Conservation (phyloP, 768 basidiomycete species). For the Candolleomyces aberdarensis region DNA sequence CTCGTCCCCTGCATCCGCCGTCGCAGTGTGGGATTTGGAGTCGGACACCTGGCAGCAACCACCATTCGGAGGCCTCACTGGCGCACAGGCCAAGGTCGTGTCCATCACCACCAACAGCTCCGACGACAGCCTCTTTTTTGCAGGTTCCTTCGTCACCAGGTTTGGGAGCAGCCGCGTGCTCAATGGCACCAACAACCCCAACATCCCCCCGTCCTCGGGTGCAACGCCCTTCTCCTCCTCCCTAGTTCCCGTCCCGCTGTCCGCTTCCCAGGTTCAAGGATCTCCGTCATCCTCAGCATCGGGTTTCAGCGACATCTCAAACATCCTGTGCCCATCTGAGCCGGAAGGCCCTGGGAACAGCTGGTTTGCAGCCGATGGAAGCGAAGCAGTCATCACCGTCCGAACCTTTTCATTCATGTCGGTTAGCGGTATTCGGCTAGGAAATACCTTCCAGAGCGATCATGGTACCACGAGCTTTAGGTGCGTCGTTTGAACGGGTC, state of each 20-base stretch:
- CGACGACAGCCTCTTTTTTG: conserved; percentile 74
- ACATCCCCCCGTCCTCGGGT: conserved; percentile 76
- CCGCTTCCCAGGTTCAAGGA: conserved; percentile 44
- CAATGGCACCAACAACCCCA: conserved; percentile 78
- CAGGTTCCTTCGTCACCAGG: conserved; percentile 81
- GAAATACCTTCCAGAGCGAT: conserved; percentile 82
- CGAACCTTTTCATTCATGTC: conserved; percentile 71
- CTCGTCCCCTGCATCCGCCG: conserved; percentile 59
- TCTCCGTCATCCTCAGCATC: conserved; percentile 60
- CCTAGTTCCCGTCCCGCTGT: conserved; percentile 75
- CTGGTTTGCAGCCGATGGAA: conserved; percentile 81
- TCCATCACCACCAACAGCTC: conserved; percentile 78
- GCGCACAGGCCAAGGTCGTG: conserved; percentile 61
- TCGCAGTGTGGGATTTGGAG: conserved; percentile 69
- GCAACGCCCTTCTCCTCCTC: conserved; percentile 88
- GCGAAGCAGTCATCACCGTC: conserved; percentile 69
- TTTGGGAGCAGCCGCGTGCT: conserved; percentile 53
- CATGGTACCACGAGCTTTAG: conserved; percentile 88
- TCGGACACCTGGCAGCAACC: conserved; percentile 69
- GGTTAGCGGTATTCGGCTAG: conserved; percentile 80
- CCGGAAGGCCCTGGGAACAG: conserved; percentile 73
- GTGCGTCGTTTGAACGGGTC: conserved; percentile 39
- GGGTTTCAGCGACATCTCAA: conserved; percentile 60
- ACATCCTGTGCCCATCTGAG: conserved; percentile 85
- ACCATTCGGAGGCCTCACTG: conserved; percentile 80